A percentile compares a stretch with the other conserved stretches of the same genome.
phyloP scores from a whole-genome alignment of 1,139 yeast genomes.

The Pichia sp. region DNA sequence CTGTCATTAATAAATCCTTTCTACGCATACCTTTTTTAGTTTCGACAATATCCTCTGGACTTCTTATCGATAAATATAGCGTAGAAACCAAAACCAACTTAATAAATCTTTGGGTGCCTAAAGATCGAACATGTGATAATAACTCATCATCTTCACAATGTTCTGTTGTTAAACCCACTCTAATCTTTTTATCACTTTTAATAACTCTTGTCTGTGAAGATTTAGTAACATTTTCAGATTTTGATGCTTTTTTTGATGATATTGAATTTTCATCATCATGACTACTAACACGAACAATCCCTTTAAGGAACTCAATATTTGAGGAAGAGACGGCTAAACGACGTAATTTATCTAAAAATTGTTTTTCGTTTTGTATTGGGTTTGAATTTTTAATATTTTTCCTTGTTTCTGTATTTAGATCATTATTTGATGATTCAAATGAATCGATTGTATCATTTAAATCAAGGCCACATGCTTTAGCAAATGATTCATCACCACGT shows the following conservation, averaged over 20 bases:
- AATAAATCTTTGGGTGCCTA: slow-evolving; percentile 17
- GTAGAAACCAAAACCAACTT: slow-evolving; percentile 18
- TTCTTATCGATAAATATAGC: slow-evolving; percentile 14
- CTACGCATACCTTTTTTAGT: slow-evolving; percentile 15
- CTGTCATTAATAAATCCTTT: slow-evolving; percentile 23
- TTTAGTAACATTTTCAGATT: background rate
- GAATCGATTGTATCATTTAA: background rate
- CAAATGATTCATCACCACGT: slow-evolving; percentile 11
- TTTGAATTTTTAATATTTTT: background rate
- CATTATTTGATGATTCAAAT: too few relatives aligned
- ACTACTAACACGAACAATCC: background rate
- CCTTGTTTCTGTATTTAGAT: too few relatives aligned
- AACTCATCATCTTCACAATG: slow-evolving; percentile 10
- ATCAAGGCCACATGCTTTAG: slow-evolving; percentile 1
- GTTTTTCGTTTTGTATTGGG: background rate
- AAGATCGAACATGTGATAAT: slow-evolving; percentile 11
- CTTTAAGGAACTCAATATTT: slow-evolving; percentile 9
- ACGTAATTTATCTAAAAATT: slow-evolving; percentile 3
- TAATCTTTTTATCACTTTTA: background rate
- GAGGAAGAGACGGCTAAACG: slow-evolving; percentile 8
- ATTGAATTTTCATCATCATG: background rate
- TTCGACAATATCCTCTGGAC: slow-evolving; percentile 17
- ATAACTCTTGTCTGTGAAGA: background rate
- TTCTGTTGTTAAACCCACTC: slow-evolving; percentile 5
- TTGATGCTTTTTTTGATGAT: background rate